These are phyloP conservation scores for Gossypium trilobum DNA, from an alignment of 441 rosid genomes.

Conservation along the genomic window DNA sequence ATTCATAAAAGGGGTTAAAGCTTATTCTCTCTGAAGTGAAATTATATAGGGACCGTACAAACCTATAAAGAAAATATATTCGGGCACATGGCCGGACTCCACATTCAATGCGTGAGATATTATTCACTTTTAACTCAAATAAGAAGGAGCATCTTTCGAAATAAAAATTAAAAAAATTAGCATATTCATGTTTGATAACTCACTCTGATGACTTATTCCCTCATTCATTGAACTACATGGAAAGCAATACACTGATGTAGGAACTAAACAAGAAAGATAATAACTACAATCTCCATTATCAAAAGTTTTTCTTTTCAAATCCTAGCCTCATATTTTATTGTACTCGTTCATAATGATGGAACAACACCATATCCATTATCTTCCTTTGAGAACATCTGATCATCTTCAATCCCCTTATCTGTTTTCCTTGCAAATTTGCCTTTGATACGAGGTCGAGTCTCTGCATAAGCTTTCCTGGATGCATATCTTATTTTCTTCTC, in stretches of 20 bases:
- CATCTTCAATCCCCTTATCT: conserved; percentile 17
- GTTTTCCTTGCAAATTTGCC: conserved; percentile 28
- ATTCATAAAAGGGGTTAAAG: neutral
- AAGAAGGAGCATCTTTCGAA: no score
- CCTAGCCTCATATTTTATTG: neutral
- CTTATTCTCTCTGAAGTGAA: neutral
- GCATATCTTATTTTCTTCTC: conserved; percentile 20
- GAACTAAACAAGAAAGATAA: neutral
- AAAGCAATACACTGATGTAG: neutral
- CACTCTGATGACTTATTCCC: no score
- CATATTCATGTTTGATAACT: no score
- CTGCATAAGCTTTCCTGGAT: conserved; percentile 24
- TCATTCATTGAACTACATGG: neutral
- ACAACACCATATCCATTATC: conserved; percentile 19
- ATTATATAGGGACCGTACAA: neutral
- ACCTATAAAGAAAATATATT: neutral
- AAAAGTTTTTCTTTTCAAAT: neutral
- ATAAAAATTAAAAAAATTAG: no score
- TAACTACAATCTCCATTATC: neutral
- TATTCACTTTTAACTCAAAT: no score
- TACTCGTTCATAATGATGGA: conserved; percentile 15
- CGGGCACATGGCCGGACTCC: no score
- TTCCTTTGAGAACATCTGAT: conserved; percentile 21
- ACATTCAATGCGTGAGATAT: no score
- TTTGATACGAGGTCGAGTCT: conserved; percentile 24